Base-by-base conservation (phyloP, 2,329 filamentous ascomycete genomes). In the Pyricularia grisea region DNA sequence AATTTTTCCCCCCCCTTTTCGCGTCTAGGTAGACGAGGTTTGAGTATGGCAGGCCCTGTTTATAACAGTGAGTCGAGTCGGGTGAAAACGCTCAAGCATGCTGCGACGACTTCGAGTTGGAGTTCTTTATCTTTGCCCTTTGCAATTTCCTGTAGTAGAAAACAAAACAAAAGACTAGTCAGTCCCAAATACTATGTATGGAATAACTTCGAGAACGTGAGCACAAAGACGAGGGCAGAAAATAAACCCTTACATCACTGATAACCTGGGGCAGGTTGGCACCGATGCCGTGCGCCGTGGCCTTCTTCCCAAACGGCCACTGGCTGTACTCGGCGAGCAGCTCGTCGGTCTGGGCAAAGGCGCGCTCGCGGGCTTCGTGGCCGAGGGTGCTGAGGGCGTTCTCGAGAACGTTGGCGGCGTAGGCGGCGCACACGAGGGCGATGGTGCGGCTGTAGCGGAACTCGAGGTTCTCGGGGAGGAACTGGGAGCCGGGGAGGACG, bases 301-400 rank as follows among this genome's bases (percentile, higher is more conserved):
- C 91, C 80, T 94, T 91, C 81, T 90, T 91, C 68, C 90, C 93
- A 81, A 99, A 99, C 0, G 95, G 95, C 90, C 91, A 99, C 82
- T 98, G 95, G 75, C 93, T 97, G 81, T 97, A 99, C 78, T 98
- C 94, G 61, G 93, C 93, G 70, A 99, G 83, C 72, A 99, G 82
- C 81, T 98, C 95, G 79, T 99, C 95, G 23, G 97, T 97, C 83
- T 98, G 94, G 60, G 93, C 93, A 79, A 98, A 99, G 4, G 95
- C 94, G 73, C 94, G 86, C 81, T 99, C 95, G 74, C 95, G 86
- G 69, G 94, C 90, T 82, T 99, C 95, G 78, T 98, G 95, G 73
- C 94, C 93, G 72, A 99, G 87, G 17, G 92, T 96, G 69, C 92
- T 92, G 75, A 99, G 83, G n/a, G 94, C 95, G 77, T 99, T 99